Base-by-base conservation (phyloP, 73 alveolate genomes). In the Tetrahymena malaccensis region DNA sequence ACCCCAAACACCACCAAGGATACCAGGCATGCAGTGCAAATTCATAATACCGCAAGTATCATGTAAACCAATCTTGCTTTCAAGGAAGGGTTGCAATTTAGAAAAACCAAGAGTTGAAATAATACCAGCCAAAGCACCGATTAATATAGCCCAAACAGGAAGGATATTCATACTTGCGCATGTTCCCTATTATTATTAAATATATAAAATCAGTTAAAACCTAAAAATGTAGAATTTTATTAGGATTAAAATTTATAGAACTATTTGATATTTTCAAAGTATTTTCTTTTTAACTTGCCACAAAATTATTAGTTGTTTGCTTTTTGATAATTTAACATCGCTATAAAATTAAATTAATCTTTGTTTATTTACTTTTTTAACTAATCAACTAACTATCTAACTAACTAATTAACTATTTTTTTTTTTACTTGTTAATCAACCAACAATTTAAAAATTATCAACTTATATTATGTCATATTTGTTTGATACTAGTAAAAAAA, bases 21-120 rank as follows among this genome's bases (percentile, higher is more conserved):
- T 70, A 33, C 98, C 99, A 57, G 99, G 99, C 44, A 98, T 94
- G 40, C 99, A 99, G 96, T 97, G 99, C n/a, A 97, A 97, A 94
- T 94, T 96, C 40, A 94, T 37, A 85, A 98, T 96, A 25, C 98
- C 99, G 55, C 98, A 94, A 55, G 99, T 98, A 96, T 98, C 99
- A 94, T 97, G 98, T 85, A 97, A 96, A 43, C 98, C 98, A 34
- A 84, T 40, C 84, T 85, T 96, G 56, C 94, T 94, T 55, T 96
- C 85, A 43, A 97, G 94, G 94, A 93, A 96, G 8, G 97, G 96
- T 37, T 96, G 31, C 13, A 94, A 22, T 43, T 40, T 94, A 37
- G 94, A 94, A 95, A 40, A 96, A 35, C 98, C 98, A 15, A 96
- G 55, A 7, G 96, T 43, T 5, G 98, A 95, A 33, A 96, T 50